A percentile compares a stretch with the other conserved stretches of the same genome.
These are phyloP conservation scores for Pleurostoma richardsiae DNA, from an alignment of 2,329 filamentous ascomycete species.

Conservation along the genomic window DNA sequence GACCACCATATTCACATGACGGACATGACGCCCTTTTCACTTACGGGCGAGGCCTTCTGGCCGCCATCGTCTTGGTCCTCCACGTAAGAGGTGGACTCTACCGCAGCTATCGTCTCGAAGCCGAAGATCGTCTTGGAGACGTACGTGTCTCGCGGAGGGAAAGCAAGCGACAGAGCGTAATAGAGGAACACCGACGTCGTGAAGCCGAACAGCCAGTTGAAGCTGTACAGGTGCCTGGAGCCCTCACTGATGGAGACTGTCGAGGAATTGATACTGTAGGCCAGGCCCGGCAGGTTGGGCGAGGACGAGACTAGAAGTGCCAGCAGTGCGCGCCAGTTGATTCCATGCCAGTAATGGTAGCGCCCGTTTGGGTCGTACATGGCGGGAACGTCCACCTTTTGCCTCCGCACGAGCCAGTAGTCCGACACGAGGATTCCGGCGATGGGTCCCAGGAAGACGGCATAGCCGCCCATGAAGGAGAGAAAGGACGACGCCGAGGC, in stretches of 20 bases:
- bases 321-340: not conserved
- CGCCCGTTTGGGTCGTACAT: not conserved
- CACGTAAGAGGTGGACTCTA: not conserved
- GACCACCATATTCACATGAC: no score
- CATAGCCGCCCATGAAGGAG: constrained; percentile 49
- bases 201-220: not conserved
- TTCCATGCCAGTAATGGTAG: not conserved
- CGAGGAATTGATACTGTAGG: not conserved
- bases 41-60: not conserved
- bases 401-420: not conserved
- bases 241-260: not conserved
- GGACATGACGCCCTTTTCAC: no score
- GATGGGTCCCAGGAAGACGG: constrained; percentile 3
- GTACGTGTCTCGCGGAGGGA: constrained; percentile 44
- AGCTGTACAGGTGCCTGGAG: not conserved
- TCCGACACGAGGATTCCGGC: not conserved
- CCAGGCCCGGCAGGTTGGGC: not conserved
- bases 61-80: not conserved
- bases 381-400: not conserved
- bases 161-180: constrained; percentile 37
- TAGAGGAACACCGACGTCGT: constrained; percentile 49
- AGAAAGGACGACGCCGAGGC: constrained; percentile 29
- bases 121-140: constrained; percentile 31
- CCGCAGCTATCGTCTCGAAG: not conserved
- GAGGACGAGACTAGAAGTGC: not conserved